Evolutionary conservation across 2,329 filamentous ascomycete species (phyloP), one percentile per base, ranked within the genome.

Genomic region (Colletotrichum lentis): DNA sequence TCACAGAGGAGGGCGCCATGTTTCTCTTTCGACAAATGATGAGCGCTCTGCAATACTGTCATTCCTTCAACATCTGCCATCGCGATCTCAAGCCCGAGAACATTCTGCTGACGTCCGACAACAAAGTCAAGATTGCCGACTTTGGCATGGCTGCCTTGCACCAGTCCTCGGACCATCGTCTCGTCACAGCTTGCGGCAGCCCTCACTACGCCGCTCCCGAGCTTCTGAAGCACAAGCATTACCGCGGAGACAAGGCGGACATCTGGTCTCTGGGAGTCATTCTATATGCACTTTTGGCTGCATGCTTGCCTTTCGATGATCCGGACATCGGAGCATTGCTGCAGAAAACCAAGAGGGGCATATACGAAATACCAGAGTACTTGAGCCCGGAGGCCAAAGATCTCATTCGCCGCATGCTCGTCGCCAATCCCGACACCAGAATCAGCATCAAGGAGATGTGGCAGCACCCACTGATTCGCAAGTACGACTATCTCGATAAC

Each of bases 71-170:
- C 73, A 97, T 99, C 71, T 97, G 94, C 76, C 96, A 99, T 76
- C 91, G 96, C 27, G 96, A 99, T 73, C 84, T 99, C 61, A 99
- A 99, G 79, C 96, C 94, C 0, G 96, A 99, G 80, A 99, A 99
- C 74, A 97, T 99, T 53, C 84, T 99, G 20, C 85, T 99, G 58
- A 94, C 94, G 65, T 83, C 83, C 3, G 83, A 90, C 54, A 86
- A 90, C 61, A 89, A 92, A 66, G 89, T 98, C 77, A 99, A 98
- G 80, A 90, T 99, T 73, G 95, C 95, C 59, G 96, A 99, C 78
- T 99, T 99, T 78, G 95, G 96, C 49, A 97, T 99, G 94, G 96
- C 96, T 52, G 95, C 95, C 3, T 84, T 98, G 49, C 88, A 90
- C 71, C 95, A 98, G 77, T 92, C 92, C 3, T 86, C 88, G 27